Percentiles rank a stretch among this genome's conserved stretches.
Evolutionary conservation across 2,329 filamentous ascomycete species (phyloP).

Genomic region (Neofusicoccum ribis): DNA sequence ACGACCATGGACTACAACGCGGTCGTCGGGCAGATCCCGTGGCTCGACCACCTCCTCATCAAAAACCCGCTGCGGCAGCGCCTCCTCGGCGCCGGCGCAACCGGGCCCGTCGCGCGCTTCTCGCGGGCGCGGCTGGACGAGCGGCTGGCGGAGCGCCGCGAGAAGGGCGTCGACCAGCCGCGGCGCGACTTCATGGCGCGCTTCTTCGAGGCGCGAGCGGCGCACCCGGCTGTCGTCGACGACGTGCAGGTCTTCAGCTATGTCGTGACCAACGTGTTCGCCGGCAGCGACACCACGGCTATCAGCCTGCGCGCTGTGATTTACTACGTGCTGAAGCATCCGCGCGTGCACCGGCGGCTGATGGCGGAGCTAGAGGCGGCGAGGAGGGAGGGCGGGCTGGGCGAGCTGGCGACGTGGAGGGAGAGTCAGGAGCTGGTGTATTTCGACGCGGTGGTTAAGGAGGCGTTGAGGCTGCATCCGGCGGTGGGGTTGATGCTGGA

Average conservation of each 20-base stretch:
- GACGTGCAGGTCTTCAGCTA: conserved; percentile 28
- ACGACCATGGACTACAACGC: conserved; percentile 2
- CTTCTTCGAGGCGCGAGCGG: neutral
- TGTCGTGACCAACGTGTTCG: conserved; percentile 28
- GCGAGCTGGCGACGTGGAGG: conserved; percentile 26
- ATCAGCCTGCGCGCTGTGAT: conserved; percentile 38
- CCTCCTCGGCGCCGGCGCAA: neutral
- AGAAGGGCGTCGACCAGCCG: neutral
- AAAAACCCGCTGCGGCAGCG: conserved; percentile 16
- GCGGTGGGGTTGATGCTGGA: conserved; percentile 51
- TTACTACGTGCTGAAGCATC: conserved; percentile 38
- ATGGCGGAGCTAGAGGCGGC: conserved; percentile 25
- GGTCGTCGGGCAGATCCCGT: conserved; percentile 25
- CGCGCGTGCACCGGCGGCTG: conserved; percentile 24
- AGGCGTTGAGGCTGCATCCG: conserved; percentile 53
- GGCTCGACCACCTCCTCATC: conserved; percentile 13
- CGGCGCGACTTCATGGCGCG: conserved; percentile 10
- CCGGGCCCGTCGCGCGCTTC: neutral
- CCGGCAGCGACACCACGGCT: conserved; percentile 42
- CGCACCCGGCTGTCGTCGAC: conserved; percentile 18
- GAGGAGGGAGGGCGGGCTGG: conserved; percentile 21
- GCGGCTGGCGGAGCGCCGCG: conserved; percentile 11
- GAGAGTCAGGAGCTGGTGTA: conserved; percentile 33
- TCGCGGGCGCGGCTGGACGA: neutral
- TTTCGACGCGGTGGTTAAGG: conserved; percentile 55